A percentile compares a stretch with the other conserved stretches of the same genome.
These are phyloP conservation scores for Trametes sp. DNA, from an alignment of 1,284 basidiomycete species.

Conservation along the genomic window DNA sequence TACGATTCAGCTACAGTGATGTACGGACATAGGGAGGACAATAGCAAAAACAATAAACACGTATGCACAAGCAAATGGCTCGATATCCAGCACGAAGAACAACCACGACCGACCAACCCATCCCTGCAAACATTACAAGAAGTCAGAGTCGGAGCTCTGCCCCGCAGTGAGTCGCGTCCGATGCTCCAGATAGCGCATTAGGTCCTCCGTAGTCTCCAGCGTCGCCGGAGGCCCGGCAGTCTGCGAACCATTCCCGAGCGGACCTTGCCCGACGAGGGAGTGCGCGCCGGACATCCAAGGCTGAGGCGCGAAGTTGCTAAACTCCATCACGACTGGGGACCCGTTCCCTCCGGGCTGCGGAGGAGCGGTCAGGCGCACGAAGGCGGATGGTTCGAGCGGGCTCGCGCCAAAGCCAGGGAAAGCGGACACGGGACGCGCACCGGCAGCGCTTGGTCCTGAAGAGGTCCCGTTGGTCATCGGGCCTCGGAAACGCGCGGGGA, in stretches of 20 bases:
- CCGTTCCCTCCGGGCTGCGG: slow-evolving; percentile 12
- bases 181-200: slow-evolving; percentile 37
- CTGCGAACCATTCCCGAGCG: not conserved
- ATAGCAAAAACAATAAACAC: slow-evolving; percentile 18
- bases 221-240: slow-evolving; percentile 25
- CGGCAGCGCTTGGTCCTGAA: not conserved
- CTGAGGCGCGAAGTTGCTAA: slow-evolving; percentile 32
- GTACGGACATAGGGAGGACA: slow-evolving; percentile 7
- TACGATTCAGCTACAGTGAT: slow-evolving; percentile 12
- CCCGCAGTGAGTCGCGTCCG: slow-evolving; percentile 33
- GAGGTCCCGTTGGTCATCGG: slow-evolving; percentile 11
- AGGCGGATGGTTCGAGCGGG: slow-evolving; percentile 10
- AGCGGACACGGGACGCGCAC: slow-evolving; percentile 21
- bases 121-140: slow-evolving; percentile 26
- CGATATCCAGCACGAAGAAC: slow-evolving; percentile 1
- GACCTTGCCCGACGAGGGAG: slow-evolving; percentile 4
- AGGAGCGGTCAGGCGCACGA: slow-evolving; percentile 10
- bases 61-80: not conserved
- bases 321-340: slow-evolving; percentile 20
- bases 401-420: slow-evolving; percentile 31
- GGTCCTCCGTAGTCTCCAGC: slow-evolving; percentile 38
- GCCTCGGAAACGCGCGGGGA: slow-evolving; percentile 6
- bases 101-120: not conserved
- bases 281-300: slow-evolving; percentile 26
- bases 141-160: slow-evolving; percentile 29